Evolutionary conservation across 345 rosid genomes (phyloP), one percentile per base, ranked within the genome.

Genomic region (Pugionium dolabratum): DNA sequence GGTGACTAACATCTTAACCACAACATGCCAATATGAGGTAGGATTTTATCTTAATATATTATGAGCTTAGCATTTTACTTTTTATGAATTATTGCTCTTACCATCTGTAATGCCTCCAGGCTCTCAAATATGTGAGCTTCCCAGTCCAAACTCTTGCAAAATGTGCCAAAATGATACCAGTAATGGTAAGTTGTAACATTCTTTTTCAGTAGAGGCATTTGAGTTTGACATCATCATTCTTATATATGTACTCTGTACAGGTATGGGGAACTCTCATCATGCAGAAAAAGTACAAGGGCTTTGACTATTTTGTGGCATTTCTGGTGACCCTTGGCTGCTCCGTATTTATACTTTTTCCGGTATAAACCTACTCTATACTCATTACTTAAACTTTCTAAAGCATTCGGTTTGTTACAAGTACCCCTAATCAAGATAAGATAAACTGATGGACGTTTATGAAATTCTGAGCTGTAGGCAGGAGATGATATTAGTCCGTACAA

Each of bases 121-220:
- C 98, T 47, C 91, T 93, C 68, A 93, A 90, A 76, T 90, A 90
- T 82, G 96, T 93, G 62, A 93, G 97, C 67, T 93, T 93, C 77
- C 98, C 97, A 0, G 87, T 93, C 50, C 97, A 93, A 80, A 90
- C 96, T 31, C 82, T 90, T 62, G 96, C 98, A 2, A 93, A 93
- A 78, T 93, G 97, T 77, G 96, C 96, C 40, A 93, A 93, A 78
- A 93, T 93, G 98, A 90, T 93, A 73, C 97, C 98, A 61, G 98
- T 93, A 27, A 90, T 90, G 96, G 98, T 90, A 75, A 73, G 94
- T 26, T 47, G 1, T 33, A 7, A 7, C 37, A 18, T 2, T 50
- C 11, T 55, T 9, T 0, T 32, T 9, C 40, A 3, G 28, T 51
- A 27, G 28, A 5, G 4, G 11, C 26, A 39, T 64, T 6, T 41